Evolutionary conservation across 2,329 filamentous ascomycete species (phyloP).

Genomic region (Ascochyta clinopodiicola): DNA sequence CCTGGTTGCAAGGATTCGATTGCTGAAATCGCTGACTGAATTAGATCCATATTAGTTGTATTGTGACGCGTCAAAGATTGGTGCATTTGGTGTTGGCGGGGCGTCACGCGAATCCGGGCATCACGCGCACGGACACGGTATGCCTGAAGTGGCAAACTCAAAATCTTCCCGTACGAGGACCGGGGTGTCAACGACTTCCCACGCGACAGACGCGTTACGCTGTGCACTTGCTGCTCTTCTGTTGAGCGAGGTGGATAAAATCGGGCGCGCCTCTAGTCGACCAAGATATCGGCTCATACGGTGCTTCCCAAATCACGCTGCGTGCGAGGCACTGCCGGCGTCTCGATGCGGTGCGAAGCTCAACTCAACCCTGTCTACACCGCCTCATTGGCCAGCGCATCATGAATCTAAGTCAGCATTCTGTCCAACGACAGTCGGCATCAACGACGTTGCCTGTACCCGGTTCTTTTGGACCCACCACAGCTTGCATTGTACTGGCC

Average conservation of each 20-base stretch:
- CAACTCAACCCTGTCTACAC: constrained; percentile 26
- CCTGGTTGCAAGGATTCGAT: no score
- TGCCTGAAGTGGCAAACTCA: constrained; percentile 23
- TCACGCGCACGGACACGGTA: no score
- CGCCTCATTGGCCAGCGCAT: constrained; percentile 31
- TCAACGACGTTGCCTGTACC: constrained; percentile 29
- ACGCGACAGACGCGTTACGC: constrained; percentile 32
- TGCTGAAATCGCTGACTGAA: no score
- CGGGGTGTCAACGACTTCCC: constrained; percentile 17
- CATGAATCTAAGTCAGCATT: constrained; percentile 19
- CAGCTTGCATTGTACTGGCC: constrained; percentile 26
- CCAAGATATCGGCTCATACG: constrained; percentile 33
- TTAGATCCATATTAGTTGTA: no score
- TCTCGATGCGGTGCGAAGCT: constrained; percentile 23
- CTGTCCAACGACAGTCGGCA: constrained; percentile 39
- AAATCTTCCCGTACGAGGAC: constrained; percentile 10
- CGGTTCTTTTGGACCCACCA: constrained; percentile 30
- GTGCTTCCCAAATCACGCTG: constrained; percentile 35
- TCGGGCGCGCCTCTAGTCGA: constrained; percentile 23
- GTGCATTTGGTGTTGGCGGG: no score
- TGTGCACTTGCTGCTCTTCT: constrained; percentile 9
- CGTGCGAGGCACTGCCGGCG: constrained; percentile 24
- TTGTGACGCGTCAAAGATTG: no score
- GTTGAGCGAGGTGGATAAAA: constrained; percentile 16
- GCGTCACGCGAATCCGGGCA: no score